Percentiles rank a stretch among this genome's conserved stretches.
Evolutionary conservation across 805 yeast genomes (phyloP).

Genomic region (Blastobotrys parvus): DNA sequence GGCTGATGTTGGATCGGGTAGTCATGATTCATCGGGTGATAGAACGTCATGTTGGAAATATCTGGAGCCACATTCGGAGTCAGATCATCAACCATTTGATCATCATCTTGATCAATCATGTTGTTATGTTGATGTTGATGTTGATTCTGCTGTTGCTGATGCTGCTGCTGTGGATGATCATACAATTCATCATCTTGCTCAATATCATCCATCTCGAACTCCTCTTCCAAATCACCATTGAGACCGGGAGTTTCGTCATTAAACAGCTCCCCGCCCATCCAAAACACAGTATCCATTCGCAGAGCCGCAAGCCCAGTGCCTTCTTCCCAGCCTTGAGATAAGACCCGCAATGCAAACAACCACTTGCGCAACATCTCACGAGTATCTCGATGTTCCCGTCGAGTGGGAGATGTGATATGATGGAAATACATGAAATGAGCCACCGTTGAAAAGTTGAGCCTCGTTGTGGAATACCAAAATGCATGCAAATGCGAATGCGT

Average conservation of each 20-base stretch:
- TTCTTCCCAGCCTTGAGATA: constrained; percentile 30
- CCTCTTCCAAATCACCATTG: constrained; percentile 1
- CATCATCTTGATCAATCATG: neutral
- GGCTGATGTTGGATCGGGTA: neutral
- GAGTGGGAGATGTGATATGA: constrained; percentile 25
- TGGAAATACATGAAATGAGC: constrained; percentile 28
- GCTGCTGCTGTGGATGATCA: neutral
- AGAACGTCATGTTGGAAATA: neutral
- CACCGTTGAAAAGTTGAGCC: constrained; percentile 24
- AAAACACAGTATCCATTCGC: constrained; percentile 27
- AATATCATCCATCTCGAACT: neutral
- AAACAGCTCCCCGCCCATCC: constrained; percentile 22
- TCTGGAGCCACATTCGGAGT: neutral
- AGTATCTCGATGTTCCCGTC: constrained; percentile 20
- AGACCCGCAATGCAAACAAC: constrained; percentile 26
- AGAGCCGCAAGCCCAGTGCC: constrained; percentile 29
- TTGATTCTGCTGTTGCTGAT: neutral
- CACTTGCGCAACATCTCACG: constrained; percentile 24
- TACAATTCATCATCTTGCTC: neutral
- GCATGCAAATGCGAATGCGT: constrained; percentile 29
- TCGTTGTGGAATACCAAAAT: constrained; percentile 28
- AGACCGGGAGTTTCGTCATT: constrained; percentile 4
- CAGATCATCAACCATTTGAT: neutral
- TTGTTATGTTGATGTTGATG: neutral
- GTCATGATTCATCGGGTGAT: neutral